Base-by-base conservation (phyloP, 805 yeast species). In the Ogataea ramenticola region DNA sequence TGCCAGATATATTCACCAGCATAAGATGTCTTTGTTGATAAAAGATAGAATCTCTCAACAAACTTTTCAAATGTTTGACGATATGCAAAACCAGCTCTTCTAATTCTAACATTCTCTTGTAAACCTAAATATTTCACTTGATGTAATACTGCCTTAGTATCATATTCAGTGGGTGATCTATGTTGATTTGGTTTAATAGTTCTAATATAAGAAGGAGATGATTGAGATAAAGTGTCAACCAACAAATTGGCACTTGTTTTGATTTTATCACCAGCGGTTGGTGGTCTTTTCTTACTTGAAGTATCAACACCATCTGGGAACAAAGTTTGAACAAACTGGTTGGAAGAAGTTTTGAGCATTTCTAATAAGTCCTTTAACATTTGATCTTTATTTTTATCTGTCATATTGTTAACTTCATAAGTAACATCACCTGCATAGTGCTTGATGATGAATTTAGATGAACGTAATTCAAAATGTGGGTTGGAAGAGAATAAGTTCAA, bases 381-480 rank as follows among this genome's bases (percentile, higher is more conserved):
- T 55, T 86, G 91, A 62, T 93, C 99, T 65, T 93, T 93, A 64
- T 93, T 93, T 65, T 93, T 93, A 64, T 93, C 98, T 2, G 99
- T 93, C 86, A 93, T 89, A 7, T 86, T 84, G 27, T 72, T 68
- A 43, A 90, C 81, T 49, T 90, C 96, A 60, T 93, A 93, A 12
- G 89, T 85, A 40, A 93, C 99, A 67, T 93, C 99, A 60, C 99
- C 99, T 20, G 99, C 99, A 68, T 93, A 93, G 66, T 93, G 99
- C 67, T 87, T 90, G 58, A 93, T 79, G 44, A 93, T 69, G 53
- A 93, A 93, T 62, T 93, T 91, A 30, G 82, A 77, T 49, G 86
- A 81, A 58, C 99, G 80, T 55, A 86, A 76, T 56, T 90, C 96
- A 60, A 93, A 89, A 62, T 93, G 95, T 21, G 86, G 83, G 62